Evolutionary conservation across 768 basidiomycete genomes (phyloP), one percentile per base, ranked within the genome.

Genomic region (Galerina marginata): DNA sequence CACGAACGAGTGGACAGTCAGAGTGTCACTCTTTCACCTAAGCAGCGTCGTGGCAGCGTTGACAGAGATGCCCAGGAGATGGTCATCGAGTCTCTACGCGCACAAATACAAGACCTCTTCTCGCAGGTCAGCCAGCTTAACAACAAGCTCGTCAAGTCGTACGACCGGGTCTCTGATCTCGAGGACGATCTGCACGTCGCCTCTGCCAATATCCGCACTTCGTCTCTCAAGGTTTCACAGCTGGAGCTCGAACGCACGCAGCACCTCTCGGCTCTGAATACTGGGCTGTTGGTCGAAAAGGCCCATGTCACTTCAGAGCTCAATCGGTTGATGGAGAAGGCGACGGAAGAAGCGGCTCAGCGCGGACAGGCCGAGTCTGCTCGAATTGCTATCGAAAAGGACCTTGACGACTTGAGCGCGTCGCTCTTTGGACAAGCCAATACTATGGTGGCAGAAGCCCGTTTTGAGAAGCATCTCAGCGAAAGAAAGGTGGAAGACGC

Each of bases 371-470:
- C 96, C 1, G 96, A 96, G 74, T 86, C 80, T 51, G 95, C 93
- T 4, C 85, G 89, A 37, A 78, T 72, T 0, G 87, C 86, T 63
- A 96, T 99, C 52, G 96, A 99, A 79, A 87, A 90, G 76, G 96
- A 99, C 62, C 79, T 99, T 52, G 95, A 97, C 71, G 93, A 96
- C 72, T 87, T 99, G 61, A 95, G 95, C 62, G 94, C 95, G 14
- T 85, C 79, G 49, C 79, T 99, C 15, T 99, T 99, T 69, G 84
- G 86, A 53, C 91, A 97, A 75, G 96, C 96, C 6, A 99, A 99
- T 72, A 89, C 84, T 6, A 99, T 99, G 97, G 96, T 99, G n/a
- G 94, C 93, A 0, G 91, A 94, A 71, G 96, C 96, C 20, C 85
- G 95, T 14, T 82, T 88, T 60, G 88, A 90, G 4, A 78, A 72